Evolutionary conservation across 2,329 filamentous ascomycete genomes (phyloP).

Genomic region (Fusarium sublunatum): DNA sequence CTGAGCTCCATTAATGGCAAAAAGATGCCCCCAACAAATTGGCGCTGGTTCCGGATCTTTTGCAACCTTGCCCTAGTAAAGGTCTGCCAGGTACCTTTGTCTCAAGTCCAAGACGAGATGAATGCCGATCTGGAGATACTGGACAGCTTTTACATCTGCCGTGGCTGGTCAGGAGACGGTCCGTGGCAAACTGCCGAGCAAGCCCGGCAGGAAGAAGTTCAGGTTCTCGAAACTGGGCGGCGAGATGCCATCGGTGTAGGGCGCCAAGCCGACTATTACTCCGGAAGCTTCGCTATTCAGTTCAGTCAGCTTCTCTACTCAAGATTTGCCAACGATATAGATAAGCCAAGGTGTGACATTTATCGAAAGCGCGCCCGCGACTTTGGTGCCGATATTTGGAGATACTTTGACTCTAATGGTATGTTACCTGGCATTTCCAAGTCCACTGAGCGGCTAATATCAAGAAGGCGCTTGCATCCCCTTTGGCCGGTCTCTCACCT

Average conservation of each 20-base stretch:
- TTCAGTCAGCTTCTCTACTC: constrained; percentile 62
- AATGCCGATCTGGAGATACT: constrained; percentile 56
- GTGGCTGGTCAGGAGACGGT: constrained; percentile 63
- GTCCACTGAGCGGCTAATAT: background rate
- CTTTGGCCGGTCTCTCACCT: constrained; percentile 63
- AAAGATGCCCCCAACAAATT: constrained; percentile 61
- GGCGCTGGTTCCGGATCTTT: constrained; percentile 65
- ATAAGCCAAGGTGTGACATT: constrained; percentile 51
- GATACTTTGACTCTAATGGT: constrained; percentile 61
- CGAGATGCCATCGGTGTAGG: constrained; percentile 42
- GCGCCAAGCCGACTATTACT: constrained; percentile 63
- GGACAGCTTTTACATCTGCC: constrained; percentile 57
- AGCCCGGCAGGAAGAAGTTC: constrained; percentile 17
- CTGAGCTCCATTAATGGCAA: constrained; percentile 57
- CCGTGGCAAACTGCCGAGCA: constrained; percentile 50
- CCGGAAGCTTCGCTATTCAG: constrained; percentile 65
- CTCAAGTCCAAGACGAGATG: constrained; percentile 52
- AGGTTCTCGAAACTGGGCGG: constrained; percentile 27
- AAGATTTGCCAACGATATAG: constrained; percentile 56
- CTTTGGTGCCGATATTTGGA: constrained; percentile 58
- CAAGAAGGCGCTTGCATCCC: constrained; percentile 60
- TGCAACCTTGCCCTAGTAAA: constrained; percentile 59
- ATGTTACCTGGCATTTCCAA: background rate
- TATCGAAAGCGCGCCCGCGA: constrained; percentile 55
- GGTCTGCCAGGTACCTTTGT: constrained; percentile 52